Evolutionary conservation across 1,284 basidiomycete species (phyloP), one percentile per base, ranked within the genome.

Genomic region (Fomitopsis palustris): DNA sequence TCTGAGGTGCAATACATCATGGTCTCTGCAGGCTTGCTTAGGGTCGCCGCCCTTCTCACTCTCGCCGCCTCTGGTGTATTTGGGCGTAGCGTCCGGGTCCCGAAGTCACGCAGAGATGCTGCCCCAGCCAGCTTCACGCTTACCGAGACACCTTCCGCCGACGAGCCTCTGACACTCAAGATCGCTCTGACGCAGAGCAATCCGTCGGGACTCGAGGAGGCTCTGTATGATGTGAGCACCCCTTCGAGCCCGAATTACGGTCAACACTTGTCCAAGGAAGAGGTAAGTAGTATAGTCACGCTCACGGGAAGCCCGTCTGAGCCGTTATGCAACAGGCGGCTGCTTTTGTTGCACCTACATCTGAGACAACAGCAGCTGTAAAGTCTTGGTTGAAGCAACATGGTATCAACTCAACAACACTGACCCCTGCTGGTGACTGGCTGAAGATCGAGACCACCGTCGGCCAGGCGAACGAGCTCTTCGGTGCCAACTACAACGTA

Each of bases 341-440:
- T 4, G 14, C 49, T 4, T 76, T 74, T 60, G 72, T 75, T 25
- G 69, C 69, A 0, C 78, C 78, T 0, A 62, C 65, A 3, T 57
- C 69, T 10, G 75, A 74, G 21, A 73, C 74, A 8, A 64, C 75
- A 5, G 61, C 67, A 12, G 69, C 73, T 12, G 75, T 80, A 10
- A 71, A 72, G 41, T 55, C 72, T 16, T 80, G 75, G 75, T 67
- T 80, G 12, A 58, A 68, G 14, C 69, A 69, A 35, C 73, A 78
- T 62, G 72, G 67, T 17, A 67, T 80, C 52, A 69, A 58, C n/a
- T 65, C 72, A n/a, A 65, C 62, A 55, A 65, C 67, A 6, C 59
- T 67, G 38, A 70, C 74, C 14, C 66, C 73, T 53, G 72, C 70
- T 43, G 77, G 76, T 7, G 77, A 80, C 61, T 80, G 77, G 77